Conservation (phyloP, 345 rosid genomes). For the Euphorbia tirucalli region DNA sequence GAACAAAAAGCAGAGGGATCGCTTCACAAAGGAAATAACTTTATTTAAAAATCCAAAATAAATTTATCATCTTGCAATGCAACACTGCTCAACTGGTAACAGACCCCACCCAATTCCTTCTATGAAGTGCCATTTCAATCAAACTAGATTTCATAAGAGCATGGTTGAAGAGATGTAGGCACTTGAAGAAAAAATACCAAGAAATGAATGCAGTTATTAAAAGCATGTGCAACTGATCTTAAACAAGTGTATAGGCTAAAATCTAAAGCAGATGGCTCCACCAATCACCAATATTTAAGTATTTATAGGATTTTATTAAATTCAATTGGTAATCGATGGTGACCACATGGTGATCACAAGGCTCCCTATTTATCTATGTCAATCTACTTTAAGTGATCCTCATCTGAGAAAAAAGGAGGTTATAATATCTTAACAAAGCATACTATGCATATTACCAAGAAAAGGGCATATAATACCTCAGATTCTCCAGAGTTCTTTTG, state of each 20-base stretch:
- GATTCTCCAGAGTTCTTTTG: slow-evolving; percentile 50
- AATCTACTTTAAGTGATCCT: background rate
- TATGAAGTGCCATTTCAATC: background rate
- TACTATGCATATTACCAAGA: background rate
- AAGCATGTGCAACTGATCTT: background rate
- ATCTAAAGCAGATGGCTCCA: background rate
- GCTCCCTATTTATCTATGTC: background rate
- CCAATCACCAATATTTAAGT: background rate
- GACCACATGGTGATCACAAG: background rate
- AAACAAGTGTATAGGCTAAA: background rate
- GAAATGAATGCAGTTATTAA: background rate
- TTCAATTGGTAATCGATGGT: too few species aligned
- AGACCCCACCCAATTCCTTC: background rate
- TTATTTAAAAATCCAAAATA: background rate
- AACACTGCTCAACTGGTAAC: background rate
- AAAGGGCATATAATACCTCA: slow-evolving; percentile 50
- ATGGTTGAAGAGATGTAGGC: background rate
- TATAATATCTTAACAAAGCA: slow-evolving; percentile 1
- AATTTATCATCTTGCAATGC: background rate
- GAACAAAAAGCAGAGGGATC: background rate
- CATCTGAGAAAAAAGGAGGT: background rate
- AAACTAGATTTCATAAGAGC: background rate
- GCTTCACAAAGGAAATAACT: background rate
- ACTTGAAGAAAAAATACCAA: background rate
- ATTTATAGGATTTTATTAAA: background rate